These are phyloP conservation scores for Pestalotiopsis sp. DNA, from an alignment of 2,329 filamentous ascomycete genomes.

Conservation along the genomic window DNA sequence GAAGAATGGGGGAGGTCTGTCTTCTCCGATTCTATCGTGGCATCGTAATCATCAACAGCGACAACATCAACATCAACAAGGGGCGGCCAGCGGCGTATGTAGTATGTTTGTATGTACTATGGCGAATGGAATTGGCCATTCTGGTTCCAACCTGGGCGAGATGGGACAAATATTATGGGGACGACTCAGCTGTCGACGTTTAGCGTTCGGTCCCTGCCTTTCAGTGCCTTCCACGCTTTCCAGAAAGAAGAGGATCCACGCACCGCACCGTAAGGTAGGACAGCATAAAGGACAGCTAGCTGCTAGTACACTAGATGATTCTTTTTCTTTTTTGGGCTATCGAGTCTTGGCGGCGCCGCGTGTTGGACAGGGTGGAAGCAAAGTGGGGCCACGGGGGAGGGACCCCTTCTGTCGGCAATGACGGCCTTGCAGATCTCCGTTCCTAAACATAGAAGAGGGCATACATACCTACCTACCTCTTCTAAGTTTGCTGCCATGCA, in stretches of 20 bases:
- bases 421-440: not conserved
- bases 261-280: not conserved
- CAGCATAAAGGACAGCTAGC: slow-evolving; percentile 14
- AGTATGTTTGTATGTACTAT: not conserved
- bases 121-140: slow-evolving; percentile 1
- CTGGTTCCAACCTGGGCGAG: not conserved
- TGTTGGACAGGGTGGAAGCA: not conserved
- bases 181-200: not conserved
- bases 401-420: not conserved
- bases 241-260: not conserved
- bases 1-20: not conserved
- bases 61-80: not conserved
- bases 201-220: not conserved
- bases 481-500: not conserved
- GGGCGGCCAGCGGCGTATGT: not conserved
- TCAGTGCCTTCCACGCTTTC: not conserved
- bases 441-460: not conserved
- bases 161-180: slow-evolving; percentile 1
- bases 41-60: slow-evolving; percentile 7
- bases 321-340: not conserved
- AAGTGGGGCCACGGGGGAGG: not conserved
- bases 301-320: no score
- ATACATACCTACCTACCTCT: not conserved
- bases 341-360: not conserved
- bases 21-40: not conserved